Evolutionary conservation across 257 asterid species (phyloP), one percentile per base, ranked within the genome.

Genomic region (Lantana camara): DNA sequence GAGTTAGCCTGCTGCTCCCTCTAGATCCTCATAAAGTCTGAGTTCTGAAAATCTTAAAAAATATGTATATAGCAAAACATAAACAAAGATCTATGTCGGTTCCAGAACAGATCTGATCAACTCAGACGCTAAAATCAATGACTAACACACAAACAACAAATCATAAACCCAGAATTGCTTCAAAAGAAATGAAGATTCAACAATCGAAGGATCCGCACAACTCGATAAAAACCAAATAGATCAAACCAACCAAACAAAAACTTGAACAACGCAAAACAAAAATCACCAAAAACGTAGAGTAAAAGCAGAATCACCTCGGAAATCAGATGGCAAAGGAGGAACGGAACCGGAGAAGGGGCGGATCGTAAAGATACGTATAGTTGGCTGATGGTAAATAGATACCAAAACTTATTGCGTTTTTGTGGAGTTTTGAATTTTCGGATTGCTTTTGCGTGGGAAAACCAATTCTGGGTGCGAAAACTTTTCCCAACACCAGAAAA

Each of bases 381-480:
- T 63, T 23, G 0, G 19, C 56, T 7, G 41, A 54, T 48, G 47
- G 67, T 13, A 35, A 40, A 0, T 64, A 45, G 13, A 44, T 46
- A 58, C 59, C 21, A n/a, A 63, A 56, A 82, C 74, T 71, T 81
- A 82, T 68, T 74, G 74, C 70, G 56, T 17, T 59, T 47, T 29
- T 12, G 41, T 42, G 67, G 73, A 64, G 70, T 62, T 80, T 80
- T 81, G 55, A 7, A 14, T 22, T 77, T 86, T 83, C 90, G 90
- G 80, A 76, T 74, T 74, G 76, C 67, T 65, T 73, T 77, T 40
- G 71, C 57, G 82, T 72, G 82, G 82, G 78, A 77, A 57, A 63
- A 42, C 19, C 69, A 24, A 47, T 58, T 80, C 61, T 42, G 46
- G 17, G 55, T 70, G 62, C 70, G 73, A 64, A 75, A 73, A 14